A percentile compares a stretch with the other conserved stretches of the same genome.
These are phyloP conservation scores for Coemansia sp. DNA, from an alignment of 192 early-diverging fungal genomes.

Conservation along the genomic window DNA sequence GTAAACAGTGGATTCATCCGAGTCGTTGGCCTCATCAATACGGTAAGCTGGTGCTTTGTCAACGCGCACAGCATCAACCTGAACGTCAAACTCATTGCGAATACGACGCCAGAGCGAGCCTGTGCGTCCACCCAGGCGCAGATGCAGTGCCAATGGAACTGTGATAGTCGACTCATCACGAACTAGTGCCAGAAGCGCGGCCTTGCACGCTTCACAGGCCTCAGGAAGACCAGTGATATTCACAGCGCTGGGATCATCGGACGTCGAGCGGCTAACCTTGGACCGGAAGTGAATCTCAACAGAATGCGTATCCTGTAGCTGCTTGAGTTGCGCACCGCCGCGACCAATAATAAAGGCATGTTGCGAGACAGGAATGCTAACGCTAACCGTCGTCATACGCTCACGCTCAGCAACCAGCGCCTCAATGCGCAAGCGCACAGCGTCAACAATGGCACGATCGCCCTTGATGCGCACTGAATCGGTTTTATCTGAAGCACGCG, in stretches of 20 bases:
- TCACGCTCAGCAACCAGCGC: conserved; percentile 57
- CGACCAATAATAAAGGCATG: conserved; percentile 84
- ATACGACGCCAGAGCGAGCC: conserved; percentile 57
- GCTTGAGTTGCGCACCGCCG: conserved; percentile 67
- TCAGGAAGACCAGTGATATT: conserved; percentile 61
- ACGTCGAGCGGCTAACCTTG: background rate
- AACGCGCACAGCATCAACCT: conserved; percentile 52
- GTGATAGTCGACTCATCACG: conserved; percentile 56
- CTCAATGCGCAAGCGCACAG: conserved; percentile 48
- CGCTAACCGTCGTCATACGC: conserved; percentile 56
- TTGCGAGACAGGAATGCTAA: conserved; percentile 72
- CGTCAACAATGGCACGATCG: conserved; percentile 58
- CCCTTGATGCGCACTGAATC: conserved; percentile 62
- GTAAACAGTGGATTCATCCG: conserved; percentile 22
- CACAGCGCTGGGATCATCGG: conserved; percentile 34
- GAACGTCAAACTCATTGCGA: conserved; percentile 63
- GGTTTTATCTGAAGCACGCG: conserved; percentile 46
- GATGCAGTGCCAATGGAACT: conserved; percentile 60
- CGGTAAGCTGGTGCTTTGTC: conserved; percentile 48
- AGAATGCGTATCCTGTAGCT: conserved; percentile 65
- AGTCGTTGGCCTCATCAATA: conserved; percentile 43
- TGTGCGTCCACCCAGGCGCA: conserved; percentile 56
- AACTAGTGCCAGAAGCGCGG: conserved; percentile 52
- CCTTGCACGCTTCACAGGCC: conserved; percentile 54
- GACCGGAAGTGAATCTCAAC: conserved; percentile 65